Evolutionary conservation across 129 eudicot species (phyloP), one percentile per base, ranked within the genome.

Genomic region (Ambrosia trifida): DNA sequence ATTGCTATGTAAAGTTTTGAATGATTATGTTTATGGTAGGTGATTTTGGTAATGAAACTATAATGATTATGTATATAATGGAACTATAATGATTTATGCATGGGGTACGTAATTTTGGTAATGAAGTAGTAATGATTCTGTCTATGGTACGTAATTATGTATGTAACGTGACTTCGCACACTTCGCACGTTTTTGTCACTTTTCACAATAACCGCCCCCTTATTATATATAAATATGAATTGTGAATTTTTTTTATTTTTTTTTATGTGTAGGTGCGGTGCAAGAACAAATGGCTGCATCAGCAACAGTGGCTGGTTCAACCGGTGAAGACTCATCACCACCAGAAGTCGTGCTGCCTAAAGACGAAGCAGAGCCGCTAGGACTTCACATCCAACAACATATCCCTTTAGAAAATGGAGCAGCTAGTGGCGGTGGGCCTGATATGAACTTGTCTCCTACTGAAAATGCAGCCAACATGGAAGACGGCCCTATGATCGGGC

Each of bases 221-320:
- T 19, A 3, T 54, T 20, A 8, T 40, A 40, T 40, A 7, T 40
- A 40, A 40, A 40, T 40, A 40, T 40, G 1, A 28, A 3, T 56
- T 56, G 6, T 24, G 11, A n/a, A n/a, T n/a, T n/a, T n/a, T n/a
- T n/a, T n/a, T n/a, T n/a, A n/a, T n/a, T n/a, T n/a, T n/a, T n/a
- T n/a, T n/a, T n/a, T n/a, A 31, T 41, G 41, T 47, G 10, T 60
- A 94, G 98, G 66, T 68, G 98, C 98, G 19, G 95, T 89, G 66
- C 96, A 94, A 80, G 98, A 89, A 80, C 98, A 89, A 79, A 84
- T 83, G 82, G 92, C 95, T 49, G 88, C 90, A 19, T 93, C 96
- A n/a, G 91, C 90, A 56, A 85, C 96, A 4, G 88, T 79, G 33
- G 85, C 88, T 30, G 90, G 86, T 9, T 89, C 98, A 7, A 88